These are phyloP conservation scores for Saccharomycopsis crataegensis DNA, from an alignment of 1,139 yeast genomes.

Conservation along the genomic window DNA sequence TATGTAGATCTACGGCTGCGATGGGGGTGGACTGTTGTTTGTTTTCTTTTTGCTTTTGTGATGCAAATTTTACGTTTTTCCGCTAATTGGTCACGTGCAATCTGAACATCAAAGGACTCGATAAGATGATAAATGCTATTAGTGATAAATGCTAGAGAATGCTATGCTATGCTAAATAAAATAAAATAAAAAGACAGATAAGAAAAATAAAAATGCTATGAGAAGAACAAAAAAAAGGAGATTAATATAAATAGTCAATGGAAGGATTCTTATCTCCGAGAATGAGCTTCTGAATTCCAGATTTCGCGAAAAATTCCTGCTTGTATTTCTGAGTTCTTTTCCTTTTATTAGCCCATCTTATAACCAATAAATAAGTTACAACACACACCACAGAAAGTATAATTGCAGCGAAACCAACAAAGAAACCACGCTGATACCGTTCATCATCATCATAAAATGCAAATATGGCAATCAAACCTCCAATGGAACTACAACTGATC, in stretches of 20 bases:
- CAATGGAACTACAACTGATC: conserved; percentile 68
- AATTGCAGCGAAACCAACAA: not conserved
- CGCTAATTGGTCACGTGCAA: too few species aligned
- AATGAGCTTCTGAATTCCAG: conserved; percentile 18
- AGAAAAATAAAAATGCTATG: not conserved
- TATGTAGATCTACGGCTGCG: too few species aligned
- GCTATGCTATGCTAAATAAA: too few species aligned
- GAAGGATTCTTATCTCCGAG: conserved; percentile 55
- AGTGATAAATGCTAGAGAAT: too few species aligned
- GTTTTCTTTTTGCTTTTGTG: too few species aligned
- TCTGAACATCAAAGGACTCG: too few species aligned
- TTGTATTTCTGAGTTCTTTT: conserved; percentile 12
- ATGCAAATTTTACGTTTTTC: too few species aligned
- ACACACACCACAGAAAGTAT: not conserved
- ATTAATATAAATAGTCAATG: conserved; percentile 31
- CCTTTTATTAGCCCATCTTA: not conserved
- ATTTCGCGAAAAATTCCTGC: not conserved
- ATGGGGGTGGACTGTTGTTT: too few species aligned
- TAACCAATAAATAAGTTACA: conserved; percentile 1
- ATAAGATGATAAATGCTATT: too few species aligned
- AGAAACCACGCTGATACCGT: conserved; percentile 1
- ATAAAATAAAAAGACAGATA: not conserved
- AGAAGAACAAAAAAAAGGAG: not conserved
- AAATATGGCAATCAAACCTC: conserved; percentile 63
- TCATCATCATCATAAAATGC: conserved; percentile 34